A percentile compares a stretch with the other conserved stretches of the same genome.
These are phyloP conservation scores for Termitomyces sp. DNA, from an alignment of 768 basidiomycete species.

Conservation along the genomic window DNA sequence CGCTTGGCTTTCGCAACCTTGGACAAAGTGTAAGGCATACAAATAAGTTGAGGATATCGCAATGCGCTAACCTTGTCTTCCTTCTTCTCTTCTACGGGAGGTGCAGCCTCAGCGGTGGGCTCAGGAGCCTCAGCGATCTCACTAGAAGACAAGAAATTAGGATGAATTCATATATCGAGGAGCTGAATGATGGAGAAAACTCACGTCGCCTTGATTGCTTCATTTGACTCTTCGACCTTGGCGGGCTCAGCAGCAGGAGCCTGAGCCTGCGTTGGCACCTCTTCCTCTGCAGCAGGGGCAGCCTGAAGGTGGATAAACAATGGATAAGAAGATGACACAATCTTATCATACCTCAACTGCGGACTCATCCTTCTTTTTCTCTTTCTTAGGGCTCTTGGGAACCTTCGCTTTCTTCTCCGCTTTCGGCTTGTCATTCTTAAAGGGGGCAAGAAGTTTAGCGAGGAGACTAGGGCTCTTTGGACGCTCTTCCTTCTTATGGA, in stretches of 20 bases:
- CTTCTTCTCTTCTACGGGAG: constrained; percentile 26
- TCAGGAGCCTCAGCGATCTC: constrained; percentile 39
- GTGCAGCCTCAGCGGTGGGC: constrained; percentile 26
- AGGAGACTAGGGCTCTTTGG: constrained; percentile 79
- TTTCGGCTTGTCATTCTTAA: constrained; percentile 65
- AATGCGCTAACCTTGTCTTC: constrained; percentile 34
- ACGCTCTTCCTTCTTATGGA: constrained; percentile 68
- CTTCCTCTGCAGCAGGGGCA: constrained; percentile 37
- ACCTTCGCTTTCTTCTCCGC: constrained; percentile 57
- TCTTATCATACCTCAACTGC: constrained; percentile 37
- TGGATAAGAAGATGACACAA: background rate
- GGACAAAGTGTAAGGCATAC: background rate
- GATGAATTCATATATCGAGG: background rate
- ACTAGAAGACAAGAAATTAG: constrained; percentile 16
- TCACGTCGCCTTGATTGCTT: constrained; percentile 70
- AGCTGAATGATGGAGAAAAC: constrained; percentile 13
- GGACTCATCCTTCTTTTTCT: constrained; percentile 71
- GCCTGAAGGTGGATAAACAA: constrained; percentile 16
- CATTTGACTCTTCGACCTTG: constrained; percentile 45
- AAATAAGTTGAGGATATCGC: background rate
- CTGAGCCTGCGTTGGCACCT: constrained; percentile 24
- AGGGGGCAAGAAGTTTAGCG: constrained; percentile 70
- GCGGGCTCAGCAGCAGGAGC: constrained; percentile 25
- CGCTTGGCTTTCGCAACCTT: constrained; percentile 66
- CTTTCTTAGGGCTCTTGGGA: constrained; percentile 76